These are phyloP conservation scores for Phytophthora pseudosyringae DNA, from an alignment of 352 stramenopile genomes.

Conservation along the genomic window DNA sequence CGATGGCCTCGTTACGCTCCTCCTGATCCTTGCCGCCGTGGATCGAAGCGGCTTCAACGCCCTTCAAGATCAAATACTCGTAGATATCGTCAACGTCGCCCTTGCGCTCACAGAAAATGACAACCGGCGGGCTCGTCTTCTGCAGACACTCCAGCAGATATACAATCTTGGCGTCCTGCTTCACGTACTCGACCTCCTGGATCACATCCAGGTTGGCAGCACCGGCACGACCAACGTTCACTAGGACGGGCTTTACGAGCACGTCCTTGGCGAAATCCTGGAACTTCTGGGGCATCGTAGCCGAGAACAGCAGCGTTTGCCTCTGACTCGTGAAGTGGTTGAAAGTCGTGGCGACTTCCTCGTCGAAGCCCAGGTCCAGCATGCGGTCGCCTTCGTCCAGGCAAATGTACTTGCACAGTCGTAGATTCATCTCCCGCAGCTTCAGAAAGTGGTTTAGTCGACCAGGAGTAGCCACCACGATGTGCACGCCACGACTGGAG, in stretches of 20 bases:
- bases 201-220: constrained; percentile 99
- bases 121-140: constrained; percentile 97
- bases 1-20: constrained; percentile 97
- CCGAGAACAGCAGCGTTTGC: constrained; percentile 98
- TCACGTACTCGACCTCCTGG: constrained; percentile 99
- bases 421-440: constrained; percentile 93
- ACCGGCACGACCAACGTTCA: constrained; percentile 98
- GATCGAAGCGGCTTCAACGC: constrained; percentile 95
- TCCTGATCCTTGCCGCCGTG: constrained; percentile 98
- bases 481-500: constrained; percentile 92
- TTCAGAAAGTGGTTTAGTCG: constrained; percentile 98
- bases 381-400: constrained; percentile 99
- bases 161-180: constrained; percentile 99
- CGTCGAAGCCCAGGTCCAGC: constrained; percentile 95
- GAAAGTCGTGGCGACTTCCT: constrained; percentile 96
- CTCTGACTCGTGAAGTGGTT: constrained; percentile 98
- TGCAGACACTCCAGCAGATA: constrained; percentile 99
- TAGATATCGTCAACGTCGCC: constrained; percentile 99
- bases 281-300: constrained; percentile 99
- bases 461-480: constrained; percentile 97
- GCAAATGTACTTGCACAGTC: constrained; percentile 97
- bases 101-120: constrained; percentile 98
- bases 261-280: constrained; percentile 98
- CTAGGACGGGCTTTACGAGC: constrained; percentile 96
- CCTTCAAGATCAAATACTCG: constrained; percentile 98